These are phyloP conservation scores for Pseudocercospora fijiensis DNA, from an alignment of 2,329 filamentous ascomycete genomes.

Conservation along the genomic window DNA sequence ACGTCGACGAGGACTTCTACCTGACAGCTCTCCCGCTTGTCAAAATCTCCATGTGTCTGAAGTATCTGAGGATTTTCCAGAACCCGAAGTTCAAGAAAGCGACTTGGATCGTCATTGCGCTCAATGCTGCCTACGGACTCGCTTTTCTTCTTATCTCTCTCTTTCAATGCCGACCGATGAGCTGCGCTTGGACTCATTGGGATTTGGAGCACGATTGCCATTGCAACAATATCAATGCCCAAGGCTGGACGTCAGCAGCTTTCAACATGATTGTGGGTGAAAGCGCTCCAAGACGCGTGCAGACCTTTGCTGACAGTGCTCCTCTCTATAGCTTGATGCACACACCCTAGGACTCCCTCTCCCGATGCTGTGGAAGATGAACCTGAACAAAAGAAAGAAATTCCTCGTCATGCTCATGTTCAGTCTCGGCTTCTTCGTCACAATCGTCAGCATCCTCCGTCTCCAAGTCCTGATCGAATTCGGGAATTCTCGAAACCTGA, in stretches of 20 bases:
- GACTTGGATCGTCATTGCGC: slow-evolving; percentile 17
- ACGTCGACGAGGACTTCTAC: slow-evolving; percentile 23
- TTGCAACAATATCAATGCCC: slow-evolving; percentile 27
- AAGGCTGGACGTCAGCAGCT: slow-evolving; percentile 22
- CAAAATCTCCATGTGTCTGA: slow-evolving; percentile 25
- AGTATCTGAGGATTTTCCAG: slow-evolving; percentile 28
- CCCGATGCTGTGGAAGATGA: slow-evolving; percentile 25
- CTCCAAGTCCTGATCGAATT: slow-evolving; percentile 26
- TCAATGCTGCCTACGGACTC: slow-evolving; percentile 21
- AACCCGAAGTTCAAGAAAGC: slow-evolving; percentile 15
- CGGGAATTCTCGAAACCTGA: slow-evolving; percentile 19
- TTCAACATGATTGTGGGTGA: slow-evolving; percentile 19
- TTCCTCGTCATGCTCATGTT: slow-evolving; percentile 28
- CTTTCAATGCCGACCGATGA: slow-evolving; percentile 23
- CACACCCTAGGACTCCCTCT: slow-evolving; percentile 26
- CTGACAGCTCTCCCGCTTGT: slow-evolving; percentile 19
- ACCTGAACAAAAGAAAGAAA: slow-evolving; percentile 26
- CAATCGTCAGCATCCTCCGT: slow-evolving; percentile 22
- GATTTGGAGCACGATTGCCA: slow-evolving; percentile 13
- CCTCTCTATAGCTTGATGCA: slow-evolving; percentile 19
- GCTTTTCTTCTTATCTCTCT: slow-evolving; percentile 23
- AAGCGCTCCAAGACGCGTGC: neutral
- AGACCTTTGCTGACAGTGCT: neutral
- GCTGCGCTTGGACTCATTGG: slow-evolving; percentile 23
- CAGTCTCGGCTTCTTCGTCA: slow-evolving; percentile 25